phyloP scores from a whole-genome alignment of 2,329 filamentous ascomycete species.

The Trichoderma sp. region DNA sequence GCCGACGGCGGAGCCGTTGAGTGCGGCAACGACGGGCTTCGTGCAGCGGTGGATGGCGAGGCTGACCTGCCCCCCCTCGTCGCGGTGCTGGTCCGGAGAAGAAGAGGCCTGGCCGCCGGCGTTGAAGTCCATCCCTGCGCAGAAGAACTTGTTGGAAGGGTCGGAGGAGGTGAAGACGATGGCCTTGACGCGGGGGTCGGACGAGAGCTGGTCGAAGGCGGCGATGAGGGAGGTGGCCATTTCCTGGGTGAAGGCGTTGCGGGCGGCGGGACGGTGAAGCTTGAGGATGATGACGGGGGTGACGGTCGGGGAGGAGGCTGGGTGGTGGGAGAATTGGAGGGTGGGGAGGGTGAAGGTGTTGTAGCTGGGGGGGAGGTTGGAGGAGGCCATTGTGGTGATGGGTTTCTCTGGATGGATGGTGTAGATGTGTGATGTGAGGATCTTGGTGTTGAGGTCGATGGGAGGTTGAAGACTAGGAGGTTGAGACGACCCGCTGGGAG shows the following conservation, averaged over 20 bases:
- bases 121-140: constrained; percentile 56
- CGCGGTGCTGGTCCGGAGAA: constrained; percentile 38
- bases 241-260: constrained; percentile 66
- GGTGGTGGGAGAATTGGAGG: constrained; percentile 49
- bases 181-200: constrained; percentile 52
- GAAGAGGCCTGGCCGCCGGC: constrained; percentile 22
- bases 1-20: constrained; percentile 59
- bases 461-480: not conserved
- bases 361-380: constrained; percentile 38
- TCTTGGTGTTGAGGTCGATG: not conserved
- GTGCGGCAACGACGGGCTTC: constrained; percentile 58
- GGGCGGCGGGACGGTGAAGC: constrained; percentile 61
- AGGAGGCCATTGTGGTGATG: constrained; percentile 25
- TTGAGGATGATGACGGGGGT: constrained; percentile 62
- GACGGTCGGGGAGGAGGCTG: constrained; percentile 47
- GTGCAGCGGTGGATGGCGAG: constrained; percentile 55
- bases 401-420: not conserved
- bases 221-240: constrained; percentile 61
- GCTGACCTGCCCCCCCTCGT: constrained; percentile 51
- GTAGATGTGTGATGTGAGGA: not conserved
- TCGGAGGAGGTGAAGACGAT: constrained; percentile 56
- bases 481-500: not conserved
- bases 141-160: constrained; percentile 49
- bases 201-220: constrained; percentile 50
- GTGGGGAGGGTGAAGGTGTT: constrained; percentile 40